Evolutionary conservation across 257 asterid species (phyloP).

Genomic region (Scutellaria galericulata): DNA sequence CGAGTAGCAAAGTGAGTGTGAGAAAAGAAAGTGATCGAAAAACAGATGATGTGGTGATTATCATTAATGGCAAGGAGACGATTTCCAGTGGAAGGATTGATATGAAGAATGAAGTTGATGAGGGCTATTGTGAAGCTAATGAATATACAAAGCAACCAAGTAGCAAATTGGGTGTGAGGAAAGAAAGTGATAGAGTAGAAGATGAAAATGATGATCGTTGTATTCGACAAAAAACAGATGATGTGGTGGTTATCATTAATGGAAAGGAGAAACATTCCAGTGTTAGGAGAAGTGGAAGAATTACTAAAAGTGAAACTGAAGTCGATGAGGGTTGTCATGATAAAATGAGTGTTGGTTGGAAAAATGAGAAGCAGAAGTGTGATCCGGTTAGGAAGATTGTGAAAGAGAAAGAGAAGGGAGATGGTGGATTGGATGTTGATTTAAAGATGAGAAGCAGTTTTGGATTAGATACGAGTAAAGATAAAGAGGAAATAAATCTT

Average conservation of each 20-base stretch:
- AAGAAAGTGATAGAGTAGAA: background rate
- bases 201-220: no score
- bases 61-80: background rate
- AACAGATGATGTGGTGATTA: background rate
- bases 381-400: background rate
- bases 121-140: no score
- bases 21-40: constrained; percentile 17
- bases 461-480: constrained; percentile 15
- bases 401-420: constrained; percentile 11
- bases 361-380: background rate
- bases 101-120: no score
- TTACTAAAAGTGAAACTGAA: no score
- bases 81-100: no score
- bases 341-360: no score
- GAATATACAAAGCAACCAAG: no score
- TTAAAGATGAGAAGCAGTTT: background rate
- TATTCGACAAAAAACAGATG: background rate
- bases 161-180: background rate
- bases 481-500: background rate
- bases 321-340: no score
- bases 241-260: background rate
- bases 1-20: background rate
- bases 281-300: no score
- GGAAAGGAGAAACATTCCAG: background rate
- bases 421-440: constrained; percentile 7